Evolutionary conservation across 83 land plant genomes (phyloP), one percentile per base, ranked within the genome.

Genomic region (Thuja plicata): DNA sequence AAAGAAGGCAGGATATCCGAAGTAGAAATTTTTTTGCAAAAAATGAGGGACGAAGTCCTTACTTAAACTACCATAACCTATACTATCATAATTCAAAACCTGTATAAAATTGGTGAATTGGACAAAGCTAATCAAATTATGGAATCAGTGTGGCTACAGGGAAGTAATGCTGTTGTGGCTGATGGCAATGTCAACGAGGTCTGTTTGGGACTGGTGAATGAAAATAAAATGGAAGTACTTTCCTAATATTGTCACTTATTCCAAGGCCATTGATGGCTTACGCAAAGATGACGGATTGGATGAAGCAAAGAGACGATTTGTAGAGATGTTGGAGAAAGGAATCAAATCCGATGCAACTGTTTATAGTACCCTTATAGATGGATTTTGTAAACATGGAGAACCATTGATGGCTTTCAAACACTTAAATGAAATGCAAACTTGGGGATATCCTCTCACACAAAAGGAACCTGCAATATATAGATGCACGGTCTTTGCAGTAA

Each of bases 341-440:
- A 54, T 95, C 74, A 55, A 27, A 38, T 95, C 95, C 10, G 95
- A 97, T 91, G 89, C 92, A 21, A 48, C 90, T 12, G 66, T 94
- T 17, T 97, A 93, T 86, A 92, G 94, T 73, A 91, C 89, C 38
- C 93, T 96, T 46, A 90, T 96, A 48, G 71, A 93, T 89, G 92
- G 89, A 5, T 93, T 89, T 52, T 92, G 95, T 84, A 95, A 94
- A 86, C 89, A 91, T 3, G 96, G 94, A 13, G 92, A 94, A 74
- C 45, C 94, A 27, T 89, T 94, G n/a, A 88, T 93, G 37, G 99
- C 96, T 88, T 92, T 91, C 77, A 89, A 92, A 79, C 95, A 96
- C 88, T 90, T 96, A 62, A 91, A 89, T 55, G 96, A 96, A 89
- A 97, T 97, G 99, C 95, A 92, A 89, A 93, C 87, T 54, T 90